phyloP scores from a whole-genome alignment of 345 rosid species.

The Dipteronia sinensis region DNA sequence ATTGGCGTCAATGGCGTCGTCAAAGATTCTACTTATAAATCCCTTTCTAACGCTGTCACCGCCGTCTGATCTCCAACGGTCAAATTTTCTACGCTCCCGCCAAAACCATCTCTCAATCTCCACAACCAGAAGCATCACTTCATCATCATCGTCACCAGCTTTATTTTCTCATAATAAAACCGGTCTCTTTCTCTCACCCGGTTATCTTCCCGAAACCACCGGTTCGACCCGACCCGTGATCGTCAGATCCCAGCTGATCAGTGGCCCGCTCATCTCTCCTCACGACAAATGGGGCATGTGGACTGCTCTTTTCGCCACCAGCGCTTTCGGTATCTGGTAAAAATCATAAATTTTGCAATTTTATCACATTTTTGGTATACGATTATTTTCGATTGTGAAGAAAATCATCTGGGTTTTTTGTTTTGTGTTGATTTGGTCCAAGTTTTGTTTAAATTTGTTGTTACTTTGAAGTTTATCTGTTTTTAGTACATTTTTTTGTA shows the following conservation, averaged over 20 bases:
- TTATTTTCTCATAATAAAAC: conserved; percentile 19
- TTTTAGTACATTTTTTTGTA: neutral
- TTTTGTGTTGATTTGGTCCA: neutral
- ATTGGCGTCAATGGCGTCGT: neutral
- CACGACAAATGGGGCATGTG: conserved; percentile 83
- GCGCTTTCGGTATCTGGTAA: conserved; percentile 89
- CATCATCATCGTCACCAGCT: conserved; percentile 9
- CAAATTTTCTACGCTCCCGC: conserved; percentile 22
- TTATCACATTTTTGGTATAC: neutral
- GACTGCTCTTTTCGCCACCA: conserved; percentile 77
- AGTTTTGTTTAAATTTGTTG: neutral
- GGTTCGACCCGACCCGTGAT: conserved; percentile 36
- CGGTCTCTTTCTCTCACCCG: conserved; percentile 38
- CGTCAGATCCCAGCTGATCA: conserved; percentile 53
- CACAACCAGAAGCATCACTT: conserved; percentile 10
- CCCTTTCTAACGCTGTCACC: neutral
- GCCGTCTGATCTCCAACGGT: conserved; percentile 7
- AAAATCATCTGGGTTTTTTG: neutral
- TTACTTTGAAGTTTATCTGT: neutral
- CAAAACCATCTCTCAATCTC: conserved; percentile 23
- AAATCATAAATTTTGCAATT: neutral
- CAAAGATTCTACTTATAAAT: neutral
- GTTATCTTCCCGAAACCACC: neutral
- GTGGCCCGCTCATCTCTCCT: conserved; percentile 63
- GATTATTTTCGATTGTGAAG: neutral